Base-by-base conservation (phyloP, 2,329 filamentous ascomycete genomes). In the Aureobasidium sp. region DNA sequence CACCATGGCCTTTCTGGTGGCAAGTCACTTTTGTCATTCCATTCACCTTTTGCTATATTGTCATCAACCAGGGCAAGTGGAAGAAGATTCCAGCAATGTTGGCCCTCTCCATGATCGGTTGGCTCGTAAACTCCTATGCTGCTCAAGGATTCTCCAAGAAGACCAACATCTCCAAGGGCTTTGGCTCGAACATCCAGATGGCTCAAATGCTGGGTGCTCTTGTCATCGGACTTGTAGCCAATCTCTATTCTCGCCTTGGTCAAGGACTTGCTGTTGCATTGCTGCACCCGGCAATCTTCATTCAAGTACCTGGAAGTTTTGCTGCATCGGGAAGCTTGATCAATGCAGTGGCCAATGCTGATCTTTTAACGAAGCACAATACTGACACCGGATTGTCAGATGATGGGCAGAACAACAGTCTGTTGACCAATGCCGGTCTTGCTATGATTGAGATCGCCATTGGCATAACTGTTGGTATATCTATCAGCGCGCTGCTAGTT, bases 21-120 rank as follows among this genome's bases (percentile, higher is more conserved):
- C 81, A 80, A 51, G 89, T 90, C 73, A 75, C 85, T 17, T 91
- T 90, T 68, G 89, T 91, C 0, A 81, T 87, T 0, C 70, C 81
- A 3, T 92, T 90, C 70, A 84, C 88, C 8, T 68, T 88, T 15
- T 88, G 85, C 68, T 80, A 90, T 45, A 85, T 87, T 60, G 79
- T 90, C 67, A 86, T 91, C 69, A 90, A 90, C 72, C 87, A 91
- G 66, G 87, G 74, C 51, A 39, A 39, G 7, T 55, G 51, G 51
- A 55, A 41, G 6, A 55, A 55, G 8, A 12, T 55, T 2, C 51
- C 51, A 27, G 51, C 51, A 17, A 55, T 55, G 51, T 25, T 41
- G 34, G 8, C 41, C 1, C 15, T 55, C 0, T 39, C 51, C 14
- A 39, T 39, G 34, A 41, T 41, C 4, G 51, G 51, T 15, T 55